phyloP scores from a whole-genome alignment of 73 alveolate genomes.

The Paramecium tetraurelia region DNA sequence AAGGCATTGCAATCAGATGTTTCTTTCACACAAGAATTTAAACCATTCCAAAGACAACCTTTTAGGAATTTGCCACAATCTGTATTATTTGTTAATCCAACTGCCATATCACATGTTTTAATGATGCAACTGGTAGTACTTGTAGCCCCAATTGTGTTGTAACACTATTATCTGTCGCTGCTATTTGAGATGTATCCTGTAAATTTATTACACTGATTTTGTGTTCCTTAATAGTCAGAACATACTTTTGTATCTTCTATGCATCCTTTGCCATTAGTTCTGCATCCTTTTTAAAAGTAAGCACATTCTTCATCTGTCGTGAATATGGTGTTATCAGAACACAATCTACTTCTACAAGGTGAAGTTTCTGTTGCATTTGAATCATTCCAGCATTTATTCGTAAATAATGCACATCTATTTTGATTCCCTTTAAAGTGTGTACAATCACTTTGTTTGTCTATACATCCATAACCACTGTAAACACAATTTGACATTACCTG shows the following conservation, averaged over 20 bases:
- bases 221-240: slow-evolving; percentile 3
- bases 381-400: slow-evolving; percentile 27
- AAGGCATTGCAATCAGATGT: neutral
- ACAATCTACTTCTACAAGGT: neutral
- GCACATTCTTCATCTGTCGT: slow-evolving; percentile 25
- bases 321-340: neutral
- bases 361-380: neutral
- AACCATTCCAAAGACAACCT: slow-evolving; percentile 28
- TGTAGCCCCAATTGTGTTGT: neutral
- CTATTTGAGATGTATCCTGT: neutral
- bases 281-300: neutral
- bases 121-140: neutral
- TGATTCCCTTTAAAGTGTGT: neutral
- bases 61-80: neutral
- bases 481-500: neutral
- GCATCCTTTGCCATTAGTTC: slow-evolving; percentile 22
- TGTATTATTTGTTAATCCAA: neutral
- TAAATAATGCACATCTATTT: neutral
- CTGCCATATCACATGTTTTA: neutral
- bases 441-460: neutral
- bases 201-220: neutral
- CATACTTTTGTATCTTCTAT: neutral
- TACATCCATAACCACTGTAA: neutral
- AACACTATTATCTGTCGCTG: neutral
- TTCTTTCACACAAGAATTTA: neutral